phyloP scores from a whole-genome alignment of 805 yeast species.

The Teunomyces barrocoloradensis region DNA sequence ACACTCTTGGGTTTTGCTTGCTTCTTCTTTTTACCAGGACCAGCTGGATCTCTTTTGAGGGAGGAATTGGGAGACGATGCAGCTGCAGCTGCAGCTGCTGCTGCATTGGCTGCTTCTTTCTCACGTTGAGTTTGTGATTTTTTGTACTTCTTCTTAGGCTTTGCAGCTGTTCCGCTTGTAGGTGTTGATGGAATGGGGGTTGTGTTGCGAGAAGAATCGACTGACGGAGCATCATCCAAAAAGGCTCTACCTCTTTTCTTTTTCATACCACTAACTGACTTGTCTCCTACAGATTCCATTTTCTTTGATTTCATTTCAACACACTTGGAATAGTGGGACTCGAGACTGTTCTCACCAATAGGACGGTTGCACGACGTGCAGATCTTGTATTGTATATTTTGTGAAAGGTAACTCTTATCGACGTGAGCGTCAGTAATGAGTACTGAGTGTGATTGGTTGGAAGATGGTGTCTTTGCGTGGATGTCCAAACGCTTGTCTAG shows the following conservation, averaged over 20 bases:
- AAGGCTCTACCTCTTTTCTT: conserved; percentile 25
- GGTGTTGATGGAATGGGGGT: conserved; percentile 33
- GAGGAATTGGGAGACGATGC: conserved; percentile 9
- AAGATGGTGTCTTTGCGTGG: conserved; percentile 20
- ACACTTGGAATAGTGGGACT: conserved; percentile 34
- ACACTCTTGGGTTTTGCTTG: conserved; percentile 36
- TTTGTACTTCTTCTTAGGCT: conserved; percentile 44
- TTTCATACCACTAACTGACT: conserved; percentile 20
- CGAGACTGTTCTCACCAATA: conserved; percentile 34
- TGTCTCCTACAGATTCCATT: conserved; percentile 11
- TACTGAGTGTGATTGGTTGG: conserved; percentile 17
- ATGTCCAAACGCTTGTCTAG: conserved; percentile 37
- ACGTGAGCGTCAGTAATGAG: conserved; percentile 21
- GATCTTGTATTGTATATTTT: conserved; percentile 35
- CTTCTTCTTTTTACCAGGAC: conserved; percentile 30
- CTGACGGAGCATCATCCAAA: conserved; percentile 38
- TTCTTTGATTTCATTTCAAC: conserved; percentile 33
- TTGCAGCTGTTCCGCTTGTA: conserved; percentile 14
- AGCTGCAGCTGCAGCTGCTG: conserved; percentile 42
- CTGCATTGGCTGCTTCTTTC: conserved; percentile 46
- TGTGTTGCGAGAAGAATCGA: conserved; percentile 37
- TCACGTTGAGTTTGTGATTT: conserved; percentile 44
- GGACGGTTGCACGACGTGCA: conserved; percentile 41
- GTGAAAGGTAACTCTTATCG: conserved; percentile 29
- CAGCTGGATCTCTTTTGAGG: conserved; percentile 8